Percentiles rank a stretch among this genome's conserved stretches.
Evolutionary conservation across 2,329 filamentous ascomycete genomes (phyloP).

Genomic region (Ilyonectria mors-panacis): DNA sequence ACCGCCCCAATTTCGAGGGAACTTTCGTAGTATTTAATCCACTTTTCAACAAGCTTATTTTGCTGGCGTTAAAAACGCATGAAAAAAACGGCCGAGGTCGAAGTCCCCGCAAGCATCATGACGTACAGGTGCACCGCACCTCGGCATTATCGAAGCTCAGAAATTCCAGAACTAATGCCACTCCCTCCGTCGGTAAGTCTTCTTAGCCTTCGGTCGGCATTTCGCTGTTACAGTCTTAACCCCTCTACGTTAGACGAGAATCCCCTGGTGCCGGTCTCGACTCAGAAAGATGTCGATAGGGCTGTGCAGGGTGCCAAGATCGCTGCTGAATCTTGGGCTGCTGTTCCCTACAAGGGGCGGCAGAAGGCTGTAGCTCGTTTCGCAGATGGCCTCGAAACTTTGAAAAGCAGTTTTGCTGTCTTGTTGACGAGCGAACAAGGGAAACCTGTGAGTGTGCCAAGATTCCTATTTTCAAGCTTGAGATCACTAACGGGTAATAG

Average conservation of each 20-base stretch:
- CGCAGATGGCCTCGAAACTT: background rate
- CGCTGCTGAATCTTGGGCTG: background rate
- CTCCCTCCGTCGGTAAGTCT: no score
- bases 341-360: background rate
- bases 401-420: background rate
- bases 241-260: background rate
- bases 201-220: no score
- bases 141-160: no score
- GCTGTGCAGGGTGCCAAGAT: background rate
- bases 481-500: background rate
- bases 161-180: no score
- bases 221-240: background rate
- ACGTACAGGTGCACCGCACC: no score
- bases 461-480: background rate
- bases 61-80: no score
- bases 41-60: no score
- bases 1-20: no score
- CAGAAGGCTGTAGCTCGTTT: background rate
- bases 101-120: no score
- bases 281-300: conserved; percentile 1
- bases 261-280: background rate
- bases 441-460: conserved; percentile 27
- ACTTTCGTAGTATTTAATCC: no score
- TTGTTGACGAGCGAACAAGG: background rate
- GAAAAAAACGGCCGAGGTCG: no score